Evolutionary conservation across 2,329 filamentous ascomycete species (phyloP).

Genomic region (Chaetothyriales sp.): DNA sequence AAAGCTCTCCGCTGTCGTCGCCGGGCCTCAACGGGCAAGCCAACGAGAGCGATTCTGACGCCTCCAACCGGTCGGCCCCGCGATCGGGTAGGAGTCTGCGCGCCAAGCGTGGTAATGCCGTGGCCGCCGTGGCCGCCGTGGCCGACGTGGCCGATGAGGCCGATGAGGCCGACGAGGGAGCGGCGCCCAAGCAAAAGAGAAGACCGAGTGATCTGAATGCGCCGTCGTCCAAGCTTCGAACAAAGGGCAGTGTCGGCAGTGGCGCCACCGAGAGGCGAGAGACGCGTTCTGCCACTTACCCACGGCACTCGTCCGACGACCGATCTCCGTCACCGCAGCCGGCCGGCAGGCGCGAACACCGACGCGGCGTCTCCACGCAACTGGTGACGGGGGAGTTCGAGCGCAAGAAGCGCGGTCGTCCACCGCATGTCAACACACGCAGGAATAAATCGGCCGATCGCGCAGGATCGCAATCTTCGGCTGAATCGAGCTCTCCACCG

Average conservation of each 20-base stretch:
- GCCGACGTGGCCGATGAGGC: neutral
- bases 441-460: constrained; percentile 34
- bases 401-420: constrained; percentile 25
- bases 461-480: constrained; percentile 21
- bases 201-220: constrained; percentile 15
- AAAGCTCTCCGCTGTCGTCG: constrained; percentile 18
- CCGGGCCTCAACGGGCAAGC: constrained; percentile 11
- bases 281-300: constrained; percentile 21
- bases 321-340: constrained; percentile 20
- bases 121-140: neutral
- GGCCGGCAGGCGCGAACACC: constrained; percentile 12
- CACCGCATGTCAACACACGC: constrained; percentile 29
- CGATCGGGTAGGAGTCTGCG: neutral
- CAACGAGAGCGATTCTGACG: constrained; percentile 15
- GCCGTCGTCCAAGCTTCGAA: constrained; percentile 11
- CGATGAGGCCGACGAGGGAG: neutral
- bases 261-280: constrained; percentile 18
- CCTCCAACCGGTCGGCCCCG: constrained; percentile 5
- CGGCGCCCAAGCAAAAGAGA: constrained; percentile 3
- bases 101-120: neutral
- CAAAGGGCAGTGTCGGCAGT: constrained; percentile 11
- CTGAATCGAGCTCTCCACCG: constrained; percentile 25
- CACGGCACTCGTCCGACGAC: constrained; percentile 16
- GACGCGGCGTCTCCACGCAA: constrained; percentile 19
- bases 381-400: constrained; percentile 13